Percentiles rank a stretch among this genome's conserved stretches.
Evolutionary conservation across 371 early-diverging fungal genomes (phyloP).

Genomic region (Circinella umbellata): DNA sequence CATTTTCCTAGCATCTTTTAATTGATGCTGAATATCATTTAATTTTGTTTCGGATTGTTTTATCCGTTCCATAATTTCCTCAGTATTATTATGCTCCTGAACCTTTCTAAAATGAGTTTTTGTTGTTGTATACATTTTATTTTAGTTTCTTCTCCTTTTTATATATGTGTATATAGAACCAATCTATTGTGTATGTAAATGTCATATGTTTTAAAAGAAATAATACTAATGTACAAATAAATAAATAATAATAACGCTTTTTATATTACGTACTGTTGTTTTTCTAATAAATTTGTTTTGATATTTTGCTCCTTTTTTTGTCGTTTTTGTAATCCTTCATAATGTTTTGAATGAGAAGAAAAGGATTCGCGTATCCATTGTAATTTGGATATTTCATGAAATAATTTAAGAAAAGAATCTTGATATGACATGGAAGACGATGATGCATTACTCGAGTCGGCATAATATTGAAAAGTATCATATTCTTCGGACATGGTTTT

Average conservation of each 20-base stretch:
- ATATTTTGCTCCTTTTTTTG: slow-evolving; percentile 33
- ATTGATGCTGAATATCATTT: slow-evolving; percentile 26
- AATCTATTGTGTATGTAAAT: no score
- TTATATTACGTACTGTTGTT: slow-evolving; percentile 31
- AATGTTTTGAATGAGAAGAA: slow-evolving; percentile 45
- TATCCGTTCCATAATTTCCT: slow-evolving; percentile 33
- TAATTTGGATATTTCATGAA: slow-evolving; percentile 38
- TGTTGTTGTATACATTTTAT: background rate
- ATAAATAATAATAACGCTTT: background rate
- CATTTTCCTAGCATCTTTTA: slow-evolving; percentile 39
- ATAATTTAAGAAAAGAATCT: slow-evolving; percentile 27
- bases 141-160: slow-evolving; percentile 19
- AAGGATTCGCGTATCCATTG: slow-evolving; percentile 56
- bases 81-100: background rate
- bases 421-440: slow-evolving; percentile 14
- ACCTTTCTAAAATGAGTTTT: background rate
- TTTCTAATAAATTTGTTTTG: slow-evolving; percentile 32
- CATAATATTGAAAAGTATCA: background rate
- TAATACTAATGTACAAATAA: no score
- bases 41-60: slow-evolving; percentile 34
- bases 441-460: slow-evolving; percentile 8
- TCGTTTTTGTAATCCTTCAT: slow-evolving; percentile 43
- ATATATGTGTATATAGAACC: no score
- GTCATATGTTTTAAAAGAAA: no score
- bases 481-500: background rate